phyloP scores from a whole-genome alignment of 805 yeast genomes.

The Blastobotrys attinorum region DNA sequence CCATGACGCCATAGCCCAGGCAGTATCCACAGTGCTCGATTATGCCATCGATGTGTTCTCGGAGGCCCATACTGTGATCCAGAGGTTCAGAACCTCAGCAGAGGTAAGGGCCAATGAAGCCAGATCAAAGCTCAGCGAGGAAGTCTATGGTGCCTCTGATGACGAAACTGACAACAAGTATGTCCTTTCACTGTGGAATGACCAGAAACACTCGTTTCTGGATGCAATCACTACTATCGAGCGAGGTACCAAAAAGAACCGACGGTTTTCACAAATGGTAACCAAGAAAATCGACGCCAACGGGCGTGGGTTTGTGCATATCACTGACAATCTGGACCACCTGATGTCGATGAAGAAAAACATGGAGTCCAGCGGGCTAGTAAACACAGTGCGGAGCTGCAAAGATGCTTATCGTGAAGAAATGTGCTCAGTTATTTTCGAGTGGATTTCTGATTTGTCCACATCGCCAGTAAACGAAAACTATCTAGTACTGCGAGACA shows the following conservation, averaged over 20 bases:
- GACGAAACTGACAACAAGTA: conserved; percentile 39
- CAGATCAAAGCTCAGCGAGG: conserved; percentile 34
- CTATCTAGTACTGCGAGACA: conserved; percentile 39
- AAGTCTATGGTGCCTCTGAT: conserved; percentile 39
- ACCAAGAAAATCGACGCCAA: conserved; percentile 50
- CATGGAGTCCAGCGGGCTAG: conserved; percentile 55
- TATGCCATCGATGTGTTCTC: conserved; percentile 27
- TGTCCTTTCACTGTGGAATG: conserved; percentile 63
- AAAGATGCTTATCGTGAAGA: conserved; percentile 74
- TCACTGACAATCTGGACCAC: conserved; percentile 43
- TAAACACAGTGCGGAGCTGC: conserved; percentile 55
- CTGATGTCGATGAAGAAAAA: conserved; percentile 48
- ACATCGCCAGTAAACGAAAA: conserved; percentile 46
- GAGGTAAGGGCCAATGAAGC: conserved; percentile 24
- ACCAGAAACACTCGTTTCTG: conserved; percentile 63
- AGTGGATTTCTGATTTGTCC: conserved; percentile 57
- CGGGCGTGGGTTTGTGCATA: conserved; percentile 65
- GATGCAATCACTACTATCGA: conserved; percentile 65
- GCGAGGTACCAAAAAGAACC: conserved; percentile 53
- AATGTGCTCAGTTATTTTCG: conserved; percentile 62
- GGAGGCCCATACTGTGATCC: conserved; percentile 20
- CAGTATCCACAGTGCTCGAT: conserved; percentile 24
- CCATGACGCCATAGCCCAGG: conserved; percentile 25
- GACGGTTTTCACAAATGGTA: conserved; percentile 65
- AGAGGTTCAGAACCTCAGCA: conserved; percentile 19